These are phyloP conservation scores for Calonectria pauciramosa DNA, from an alignment of 2,329 filamentous ascomycete species.

Conservation along the genomic window DNA sequence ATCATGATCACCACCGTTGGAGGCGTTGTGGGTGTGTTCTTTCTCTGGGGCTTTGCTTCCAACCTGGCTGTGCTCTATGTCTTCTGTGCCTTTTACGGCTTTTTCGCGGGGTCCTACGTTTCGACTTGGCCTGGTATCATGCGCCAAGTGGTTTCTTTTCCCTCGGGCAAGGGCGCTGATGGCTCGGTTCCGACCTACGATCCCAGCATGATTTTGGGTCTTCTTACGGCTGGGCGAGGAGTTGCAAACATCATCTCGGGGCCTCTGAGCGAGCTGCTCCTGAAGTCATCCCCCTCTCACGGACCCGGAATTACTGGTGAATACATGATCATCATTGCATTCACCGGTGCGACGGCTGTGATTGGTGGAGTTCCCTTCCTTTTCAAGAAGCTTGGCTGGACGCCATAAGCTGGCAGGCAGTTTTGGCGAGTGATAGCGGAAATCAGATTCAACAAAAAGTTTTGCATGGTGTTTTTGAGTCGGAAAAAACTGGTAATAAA, in stretches of 20 bases:
- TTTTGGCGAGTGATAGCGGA: not conserved
- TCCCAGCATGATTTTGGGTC: conserved; percentile 66
- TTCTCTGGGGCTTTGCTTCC: conserved; percentile 70
- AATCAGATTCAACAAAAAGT: not conserved
- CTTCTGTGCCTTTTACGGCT: conserved; percentile 73
- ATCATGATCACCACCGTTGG: conserved; percentile 67
- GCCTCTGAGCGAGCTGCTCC: conserved; percentile 64
- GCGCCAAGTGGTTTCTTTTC: conserved; percentile 49
- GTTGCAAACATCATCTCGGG: conserved; percentile 70
- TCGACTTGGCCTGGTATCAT: conserved; percentile 70
- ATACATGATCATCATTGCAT: conserved; percentile 68
- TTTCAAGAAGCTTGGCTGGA: conserved; percentile 30
- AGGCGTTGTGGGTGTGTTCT: conserved; percentile 65
- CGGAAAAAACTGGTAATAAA: not conserved
- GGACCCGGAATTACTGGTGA: conserved; percentile 62
- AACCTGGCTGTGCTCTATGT: conserved; percentile 65
- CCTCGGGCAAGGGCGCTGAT: conserved; percentile 10
- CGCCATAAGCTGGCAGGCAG: conserved; percentile 56
- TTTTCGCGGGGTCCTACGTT: conserved; percentile 72
- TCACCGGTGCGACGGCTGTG: conserved; percentile 58
- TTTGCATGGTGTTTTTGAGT: not conserved
- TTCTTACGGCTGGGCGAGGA: conserved; percentile 68
- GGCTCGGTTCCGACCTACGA: conserved; percentile 45
- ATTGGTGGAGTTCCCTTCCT: conserved; percentile 35
- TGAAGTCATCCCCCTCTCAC: conserved; percentile 56